Percentiles rank a stretch among this genome's conserved stretches.
These are phyloP conservation scores for Bidens hawaiensis DNA, from an alignment of 140 eudicot species.

Conservation along the genomic window DNA sequence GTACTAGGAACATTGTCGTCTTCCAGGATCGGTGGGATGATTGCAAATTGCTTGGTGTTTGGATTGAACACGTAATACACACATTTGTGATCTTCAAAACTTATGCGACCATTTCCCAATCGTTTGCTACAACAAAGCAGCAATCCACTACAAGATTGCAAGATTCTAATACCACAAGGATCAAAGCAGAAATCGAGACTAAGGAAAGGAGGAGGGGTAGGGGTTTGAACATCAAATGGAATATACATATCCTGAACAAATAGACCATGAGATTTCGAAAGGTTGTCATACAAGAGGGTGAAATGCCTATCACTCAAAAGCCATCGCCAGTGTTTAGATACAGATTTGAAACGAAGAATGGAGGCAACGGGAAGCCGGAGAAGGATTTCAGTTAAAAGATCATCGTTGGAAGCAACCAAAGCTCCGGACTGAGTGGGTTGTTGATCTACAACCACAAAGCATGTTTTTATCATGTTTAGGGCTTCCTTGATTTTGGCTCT, in stretches of 20 bases:
- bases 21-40: neutral
- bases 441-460: neutral
- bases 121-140: neutral
- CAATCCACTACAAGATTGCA: too few species aligned
- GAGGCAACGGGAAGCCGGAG: slow-evolving; percentile 1
- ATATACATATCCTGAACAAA: neutral
- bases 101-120: too few species aligned
- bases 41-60: too few species aligned
- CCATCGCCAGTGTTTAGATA: too few species aligned
- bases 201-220: neutral
- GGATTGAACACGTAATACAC: neutral
- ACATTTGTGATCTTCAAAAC: too few species aligned
- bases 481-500: neutral
- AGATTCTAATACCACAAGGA: neutral
- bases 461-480: neutral
- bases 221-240: neutral
- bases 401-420: neutral
- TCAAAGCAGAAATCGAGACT: neutral
- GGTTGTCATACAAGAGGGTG: neutral
- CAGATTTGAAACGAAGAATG: neutral
- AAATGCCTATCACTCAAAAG: neutral
- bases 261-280: neutral
- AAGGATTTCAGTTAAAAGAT: too few species aligned
- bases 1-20: neutral
- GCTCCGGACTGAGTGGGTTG: neutral